phyloP scores from a whole-genome alignment of 306 rosid species.

The Cucurbita moschata region DNA sequence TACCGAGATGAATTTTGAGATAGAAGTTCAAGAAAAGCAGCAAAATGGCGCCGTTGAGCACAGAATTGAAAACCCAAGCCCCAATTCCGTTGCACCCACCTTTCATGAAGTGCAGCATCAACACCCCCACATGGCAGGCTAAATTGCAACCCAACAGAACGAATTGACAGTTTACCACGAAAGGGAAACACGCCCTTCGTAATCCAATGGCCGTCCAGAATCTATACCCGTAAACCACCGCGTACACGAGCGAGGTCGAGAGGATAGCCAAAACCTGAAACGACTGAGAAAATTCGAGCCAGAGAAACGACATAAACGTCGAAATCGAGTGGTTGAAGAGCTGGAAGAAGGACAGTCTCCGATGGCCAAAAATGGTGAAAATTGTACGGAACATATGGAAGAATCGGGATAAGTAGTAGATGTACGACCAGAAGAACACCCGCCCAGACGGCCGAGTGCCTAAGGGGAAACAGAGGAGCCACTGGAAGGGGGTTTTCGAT shows the following conservation, averaged over 20 bases:
- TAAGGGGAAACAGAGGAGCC: constrained; percentile 88
- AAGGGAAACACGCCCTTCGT: constrained; percentile 37
- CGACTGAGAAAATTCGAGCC: constrained; percentile 85
- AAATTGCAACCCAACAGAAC: constrained; percentile 46
- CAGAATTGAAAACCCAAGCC: constrained; percentile 63
- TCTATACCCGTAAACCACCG: constrained; percentile 47
- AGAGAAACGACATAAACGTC: constrained; percentile 41
- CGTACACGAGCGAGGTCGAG: constrained; percentile 39
- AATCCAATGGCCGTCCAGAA: constrained; percentile 62
- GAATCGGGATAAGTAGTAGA: constrained; percentile 56
- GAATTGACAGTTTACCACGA: constrained; percentile 52
- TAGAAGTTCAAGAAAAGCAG: constrained; percentile 48
- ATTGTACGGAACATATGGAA: constrained; percentile 59
- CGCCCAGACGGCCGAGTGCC: constrained; percentile 89
- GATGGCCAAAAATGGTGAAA: constrained; percentile 37
- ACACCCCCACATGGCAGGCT: constrained; percentile 59
- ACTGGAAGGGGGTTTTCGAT: constrained; percentile 66
- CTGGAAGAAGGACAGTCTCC: constrained; percentile 35
- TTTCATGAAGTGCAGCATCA: constrained; percentile 40
- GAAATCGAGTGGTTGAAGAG: constrained; percentile 61
- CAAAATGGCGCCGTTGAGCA: constrained; percentile 41
- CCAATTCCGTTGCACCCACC: constrained; percentile 89
- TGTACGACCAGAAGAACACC: constrained; percentile 93
- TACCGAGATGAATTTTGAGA: constrained; percentile 26
- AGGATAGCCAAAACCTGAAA: constrained; percentile 74